Base-by-base conservation (phyloP, 75 land plant genomes). In the Selaginella moellendorffii region DNA sequence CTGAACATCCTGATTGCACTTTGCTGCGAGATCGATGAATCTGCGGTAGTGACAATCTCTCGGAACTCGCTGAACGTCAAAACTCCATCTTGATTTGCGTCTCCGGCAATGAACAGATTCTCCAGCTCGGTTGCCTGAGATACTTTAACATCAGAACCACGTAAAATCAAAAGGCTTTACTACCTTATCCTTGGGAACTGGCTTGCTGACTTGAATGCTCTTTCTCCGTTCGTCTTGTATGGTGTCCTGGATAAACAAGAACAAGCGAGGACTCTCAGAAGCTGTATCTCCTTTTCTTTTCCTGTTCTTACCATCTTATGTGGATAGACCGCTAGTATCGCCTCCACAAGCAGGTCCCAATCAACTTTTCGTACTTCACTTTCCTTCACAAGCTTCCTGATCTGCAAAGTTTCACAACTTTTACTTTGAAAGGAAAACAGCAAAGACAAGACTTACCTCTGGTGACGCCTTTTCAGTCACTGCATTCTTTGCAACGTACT, bases 41-140 rank as follows among this genome's bases (percentile, higher is more conserved):
- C 76, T 2, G 76, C 76, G 31, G 68, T 63, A 62, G 66, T 69
- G 2, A 74, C 54, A 54, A 74, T 74, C 31, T 69, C 76, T 30
- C 67, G 54, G 65, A 74, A 74, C 72, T 74, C 76, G 2, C 52
- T 69, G 31, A 74, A 74, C 56, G 76, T 74, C 63, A 74, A 59
- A 22, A 74, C 76, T 2, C 76, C 76, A 65, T 74, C 76, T 54
- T 74, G 76, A 64, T 74, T 74, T 63, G 76, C 76, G 69, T 74
- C 76, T 23, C 76, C 76, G 26, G 76, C 76, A 28, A 69, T 52
- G 26, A 74, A 74, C 20, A 74, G 72, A 46, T 64, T 64, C 62
- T 69, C 76, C 68, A 74, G 62, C 1, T 64, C 76, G 30, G 24
- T 31, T 27, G 31, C 61, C 76, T 74, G 68, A n/a, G n/a, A n/a